Base-by-base conservation (phyloP, 73 alveolate genomes). In the Diophrys sp. region DNA sequence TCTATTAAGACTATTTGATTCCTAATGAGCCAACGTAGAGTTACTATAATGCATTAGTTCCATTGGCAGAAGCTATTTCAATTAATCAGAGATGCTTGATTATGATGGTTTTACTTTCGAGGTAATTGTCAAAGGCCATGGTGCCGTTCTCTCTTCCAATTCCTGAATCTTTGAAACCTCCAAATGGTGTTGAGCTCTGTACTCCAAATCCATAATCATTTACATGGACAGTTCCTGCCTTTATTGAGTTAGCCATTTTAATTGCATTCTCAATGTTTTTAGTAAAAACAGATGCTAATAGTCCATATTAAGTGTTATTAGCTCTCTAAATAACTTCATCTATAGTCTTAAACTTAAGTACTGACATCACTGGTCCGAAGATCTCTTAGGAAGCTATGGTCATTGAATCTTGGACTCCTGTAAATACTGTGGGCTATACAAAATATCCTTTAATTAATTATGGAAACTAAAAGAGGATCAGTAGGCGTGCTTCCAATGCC, bases 291-390 rank as follows among this genome's bases (percentile, higher is more conserved):
- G 87, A 97, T 69, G 95, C 97, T 27, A 89, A 97, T 32, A 94
- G 92, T 25, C 98, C 98, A 80, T 89, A 94, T 44, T 69, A 32
- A 56, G 95, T 89, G 32, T 89, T 91, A 83, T 94, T 94, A 2
- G 98, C 98, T 80, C 93, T 76, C 23, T 56, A 82, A 44, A 94
- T 84, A 0, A 87, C 97, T 80, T 94, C 98, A 79, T 94, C 98
- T 23, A n/a, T n/a, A n/a, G n/a, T n/a, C n/a, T n/a, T n/a, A n/a
- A n/a, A n/a, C n/a, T n/a, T n/a, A n/a, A n/a, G n/a, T n/a, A n/a
- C n/a, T n/a, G n/a, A n/a, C n/a, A n/a, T n/a, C n/a, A n/a, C n/a
- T n/a, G n/a, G n/a, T 90, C 97, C 97, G 33, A 91, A 91, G 67
- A 92, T 91, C 85, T 91, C 97, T 86, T 91, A 96, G 69, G 80